Conservation (phyloP, 192 early-diverging fungal species). For the Coemansia sp. region DNA sequence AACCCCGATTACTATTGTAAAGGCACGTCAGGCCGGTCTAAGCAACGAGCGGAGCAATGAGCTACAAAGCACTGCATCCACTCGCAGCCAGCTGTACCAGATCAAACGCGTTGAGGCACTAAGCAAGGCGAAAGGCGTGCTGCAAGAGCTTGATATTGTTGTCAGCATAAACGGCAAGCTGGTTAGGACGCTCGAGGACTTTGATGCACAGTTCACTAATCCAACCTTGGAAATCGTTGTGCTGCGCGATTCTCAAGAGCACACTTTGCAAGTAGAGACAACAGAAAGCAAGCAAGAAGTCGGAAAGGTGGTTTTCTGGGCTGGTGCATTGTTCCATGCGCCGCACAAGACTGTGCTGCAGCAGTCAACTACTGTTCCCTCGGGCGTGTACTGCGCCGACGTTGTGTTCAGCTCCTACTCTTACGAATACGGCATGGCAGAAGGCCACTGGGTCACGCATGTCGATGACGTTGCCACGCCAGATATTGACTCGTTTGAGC, state of each 20-base stretch:
- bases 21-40: slow-evolving; percentile 64
- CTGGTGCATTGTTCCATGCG: slow-evolving; percentile 76
- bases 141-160: slow-evolving; percentile 71
- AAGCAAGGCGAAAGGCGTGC: slow-evolving; percentile 57
- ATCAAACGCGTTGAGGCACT: slow-evolving; percentile 62
- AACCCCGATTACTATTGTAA: slow-evolving; percentile 60
- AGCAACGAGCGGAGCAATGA: slow-evolving; percentile 61
- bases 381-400: slow-evolving; percentile 65
- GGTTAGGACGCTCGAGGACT: slow-evolving; percentile 62
- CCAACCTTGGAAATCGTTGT: slow-evolving; percentile 60
- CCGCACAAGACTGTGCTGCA: slow-evolving; percentile 71
- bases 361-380: slow-evolving; percentile 66
- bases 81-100: slow-evolving; percentile 61
- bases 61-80: slow-evolving; percentile 57
- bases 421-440: slow-evolving; percentile 59
- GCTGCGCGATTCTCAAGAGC: slow-evolving; percentile 72
- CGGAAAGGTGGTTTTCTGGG: slow-evolving; percentile 76
- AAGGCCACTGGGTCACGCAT: slow-evolving; percentile 68
- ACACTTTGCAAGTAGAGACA: slow-evolving; percentile 67
- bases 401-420: slow-evolving; percentile 68
- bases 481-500: slow-evolving; percentile 65
- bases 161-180: slow-evolving; percentile 67
- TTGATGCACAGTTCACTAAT: slow-evolving; percentile 59
- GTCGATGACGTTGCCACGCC: slow-evolving; percentile 62
- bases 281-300: slow-evolving; percentile 61